These are phyloP conservation scores for Spizellomyces punctatus DNA, from an alignment of 192 early-diverging fungal species.

Conservation along the genomic window DNA sequence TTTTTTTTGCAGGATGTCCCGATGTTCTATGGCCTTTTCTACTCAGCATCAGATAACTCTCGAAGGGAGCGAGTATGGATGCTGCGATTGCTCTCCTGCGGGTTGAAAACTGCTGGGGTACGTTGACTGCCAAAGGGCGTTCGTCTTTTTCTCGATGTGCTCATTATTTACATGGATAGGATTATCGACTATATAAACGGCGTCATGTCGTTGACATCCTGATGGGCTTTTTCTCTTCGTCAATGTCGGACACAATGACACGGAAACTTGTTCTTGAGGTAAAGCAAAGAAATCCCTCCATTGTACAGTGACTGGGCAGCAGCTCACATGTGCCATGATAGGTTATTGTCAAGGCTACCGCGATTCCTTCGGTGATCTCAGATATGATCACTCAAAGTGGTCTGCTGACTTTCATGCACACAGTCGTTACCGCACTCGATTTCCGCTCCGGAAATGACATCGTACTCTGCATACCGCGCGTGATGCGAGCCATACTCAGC, in stretches of 20 bases:
- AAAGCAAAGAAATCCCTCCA: too few relatives aligned
- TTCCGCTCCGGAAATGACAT: neutral
- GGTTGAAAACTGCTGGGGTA: constrained; percentile 53
- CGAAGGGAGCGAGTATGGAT: constrained; percentile 78
- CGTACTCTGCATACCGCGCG: neutral
- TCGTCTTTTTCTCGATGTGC: too few relatives aligned
- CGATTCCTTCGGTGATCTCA: constrained; percentile 57
- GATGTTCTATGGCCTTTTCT: constrained; percentile 80
- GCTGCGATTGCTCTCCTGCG: constrained; percentile 61
- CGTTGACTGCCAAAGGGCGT: too few relatives aligned
- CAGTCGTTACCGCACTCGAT: neutral
- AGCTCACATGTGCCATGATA: constrained; percentile 21
- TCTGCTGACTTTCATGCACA: constrained; percentile 59
- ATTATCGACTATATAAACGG: constrained; percentile 69
- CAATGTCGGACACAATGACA: constrained; percentile 60
- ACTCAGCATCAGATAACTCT: constrained; percentile 62
- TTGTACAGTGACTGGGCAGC: neutral
- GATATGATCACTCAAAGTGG: constrained; percentile 65
- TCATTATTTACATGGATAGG: constrained; percentile 16
- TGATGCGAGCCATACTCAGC: constrained; percentile 1
- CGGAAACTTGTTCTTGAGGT: constrained; percentile 35
- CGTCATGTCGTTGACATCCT: constrained; percentile 74
- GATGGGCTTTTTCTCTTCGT: constrained; percentile 67
- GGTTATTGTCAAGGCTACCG: constrained; percentile 53
- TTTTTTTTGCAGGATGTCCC: constrained; percentile 65